Evolutionary conservation across 2,329 filamentous ascomycete species (phyloP), one percentile per base, ranked within the genome.

Genomic region (Cryphonectria carpinicola): DNA sequence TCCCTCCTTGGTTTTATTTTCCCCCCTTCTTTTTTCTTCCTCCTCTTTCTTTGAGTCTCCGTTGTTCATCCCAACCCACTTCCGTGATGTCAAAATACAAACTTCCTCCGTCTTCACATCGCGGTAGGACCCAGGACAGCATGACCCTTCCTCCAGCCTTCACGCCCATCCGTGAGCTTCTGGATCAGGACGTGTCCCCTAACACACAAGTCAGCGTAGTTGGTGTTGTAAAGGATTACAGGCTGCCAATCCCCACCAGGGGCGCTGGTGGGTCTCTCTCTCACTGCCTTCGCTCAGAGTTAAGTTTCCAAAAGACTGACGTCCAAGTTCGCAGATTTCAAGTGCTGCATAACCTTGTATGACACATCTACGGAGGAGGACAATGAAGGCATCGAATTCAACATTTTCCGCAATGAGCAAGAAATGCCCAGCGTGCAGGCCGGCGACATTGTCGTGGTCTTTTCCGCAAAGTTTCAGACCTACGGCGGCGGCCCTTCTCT

Each of bases 171-270:
- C 76, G 80, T 73, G 78, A 84, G 41, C 77, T 89, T 28, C 75
- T 89, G 72, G 79, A 85, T 66, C 79, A 79, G 28, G 77, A 78
- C 35, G 69, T 79, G 62, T 63, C 74, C 11, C 22, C 74, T 37
- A 73, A 77, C 39, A 74, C 58, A 1, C 70, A 82, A 7, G 82
- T 90, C 73, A 91, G 84, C 79, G 81, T 96, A 56, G 86, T 94
- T 66, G 94, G 93, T 1, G 80, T 95, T 5, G 87, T 95, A 4
- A 87, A 88, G 66, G 92, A 95, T 75, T 85, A 84, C 65, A 84
- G 88, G 70, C 79, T 84, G 0, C 87, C 89, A 0, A 83, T 82
- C 0, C 69, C 78, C 14, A 89, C 89, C 1, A 81, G 72, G 68
- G 85, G 87, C 32, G 76, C 78, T 35, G 90, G 92, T 85, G 80